Conservation (phyloP, 306 rosid genomes). For the Amphicarpaea edgeworthii region DNA sequence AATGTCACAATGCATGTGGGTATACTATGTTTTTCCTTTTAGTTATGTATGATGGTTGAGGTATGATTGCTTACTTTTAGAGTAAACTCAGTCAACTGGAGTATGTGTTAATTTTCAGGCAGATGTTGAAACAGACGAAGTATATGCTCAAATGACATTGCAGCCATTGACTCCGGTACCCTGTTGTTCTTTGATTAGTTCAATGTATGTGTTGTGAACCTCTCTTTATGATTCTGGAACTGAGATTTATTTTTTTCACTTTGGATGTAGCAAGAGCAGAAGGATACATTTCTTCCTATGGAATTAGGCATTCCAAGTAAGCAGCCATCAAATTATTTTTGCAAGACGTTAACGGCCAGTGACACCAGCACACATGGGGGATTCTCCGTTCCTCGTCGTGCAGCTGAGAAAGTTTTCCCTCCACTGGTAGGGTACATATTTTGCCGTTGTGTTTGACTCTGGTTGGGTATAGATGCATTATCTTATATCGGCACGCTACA, state of each 20-base stretch:
- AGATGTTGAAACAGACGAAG: conserved; percentile 94
- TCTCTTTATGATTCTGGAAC: conserved; percentile 6
- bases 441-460: conserved; percentile 37
- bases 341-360: conserved; percentile 95
- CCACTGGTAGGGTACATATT: conserved; percentile 65
- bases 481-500: conserved; percentile 49
- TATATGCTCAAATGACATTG: conserved; percentile 92
- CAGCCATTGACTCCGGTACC: conserved; percentile 85
- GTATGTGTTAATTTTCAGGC: conserved; percentile 72
- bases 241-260: conserved; percentile 33
- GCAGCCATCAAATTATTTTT: conserved; percentile 93
- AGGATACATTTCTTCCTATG: conserved; percentile 93
- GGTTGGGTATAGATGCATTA: conserved; percentile 40
- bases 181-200: conserved; percentile 33
- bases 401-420: conserved; percentile 96
- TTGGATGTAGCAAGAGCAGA: conserved; percentile 78
- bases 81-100: conserved; percentile 36
- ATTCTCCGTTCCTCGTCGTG: conserved; percentile 97
- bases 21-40: conserved; percentile 37
- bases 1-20: conserved; percentile 96
- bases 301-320: conserved; percentile 90
- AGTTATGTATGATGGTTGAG: conserved; percentile 13
- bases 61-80: background rate
- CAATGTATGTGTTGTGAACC: background rate
- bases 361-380: conserved; percentile 98